These are phyloP conservation scores for Beauveria varroae DNA, from an alignment of 2,329 filamentous ascomycete species.

Conservation along the genomic window DNA sequence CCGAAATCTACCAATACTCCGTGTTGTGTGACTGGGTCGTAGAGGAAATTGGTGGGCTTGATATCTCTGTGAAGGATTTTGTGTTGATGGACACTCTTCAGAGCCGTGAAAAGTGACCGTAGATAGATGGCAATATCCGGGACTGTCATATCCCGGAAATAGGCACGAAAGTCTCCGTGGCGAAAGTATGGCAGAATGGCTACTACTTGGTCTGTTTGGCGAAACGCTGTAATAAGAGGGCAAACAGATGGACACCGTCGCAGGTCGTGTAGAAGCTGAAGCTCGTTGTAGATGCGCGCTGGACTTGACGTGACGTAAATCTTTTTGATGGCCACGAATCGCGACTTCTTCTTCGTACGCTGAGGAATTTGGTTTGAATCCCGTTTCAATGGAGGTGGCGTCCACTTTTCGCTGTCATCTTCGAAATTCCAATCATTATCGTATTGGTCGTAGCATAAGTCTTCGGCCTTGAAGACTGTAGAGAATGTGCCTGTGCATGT, in stretches of 20 bases:
- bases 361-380: constrained; percentile 30
- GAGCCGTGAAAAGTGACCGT: constrained; percentile 75
- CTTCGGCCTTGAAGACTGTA: constrained; percentile 97
- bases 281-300: constrained; percentile 86
- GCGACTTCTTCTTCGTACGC: constrained; percentile 36
- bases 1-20: constrained; percentile 98
- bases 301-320: constrained; percentile 98
- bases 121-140: constrained; percentile 86
- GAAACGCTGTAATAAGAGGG: constrained; percentile 94
- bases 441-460: constrained; percentile 75
- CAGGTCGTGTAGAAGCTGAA: constrained; percentile 86
- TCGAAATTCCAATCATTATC: constrained; percentile 82
- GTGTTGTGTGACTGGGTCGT: constrained; percentile 70
- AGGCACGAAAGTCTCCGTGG: constrained; percentile 88
- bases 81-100: constrained; percentile 74
- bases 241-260: constrained; percentile 79
- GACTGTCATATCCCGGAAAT: constrained; percentile 85
- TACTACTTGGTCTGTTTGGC: constrained; percentile 87
- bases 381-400: constrained; percentile 57
- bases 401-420: constrained; percentile 58
- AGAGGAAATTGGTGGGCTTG: constrained; percentile 96
- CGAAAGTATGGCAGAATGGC: constrained; percentile 93
- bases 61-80: constrained; percentile 91
- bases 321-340: constrained; percentile 96
- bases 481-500: constrained; percentile 78